phyloP scores from a whole-genome alignment of 768 basidiomycete species.

The Pulveroboletus sp. region DNA sequence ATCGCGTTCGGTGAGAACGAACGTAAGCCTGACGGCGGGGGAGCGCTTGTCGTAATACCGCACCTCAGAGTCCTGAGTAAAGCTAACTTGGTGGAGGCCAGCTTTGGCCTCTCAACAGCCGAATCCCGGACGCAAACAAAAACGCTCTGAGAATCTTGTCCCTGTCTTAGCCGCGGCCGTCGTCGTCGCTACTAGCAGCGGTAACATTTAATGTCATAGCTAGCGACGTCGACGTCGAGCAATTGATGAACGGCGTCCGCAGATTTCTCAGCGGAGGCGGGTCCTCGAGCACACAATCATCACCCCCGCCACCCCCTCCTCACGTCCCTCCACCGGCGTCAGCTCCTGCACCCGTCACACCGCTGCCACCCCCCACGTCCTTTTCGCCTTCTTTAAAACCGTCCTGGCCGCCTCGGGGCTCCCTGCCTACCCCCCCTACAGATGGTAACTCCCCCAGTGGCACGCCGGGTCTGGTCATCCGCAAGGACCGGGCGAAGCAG shows the following conservation, averaged over 20 bases:
- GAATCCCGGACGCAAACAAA: not conserved
- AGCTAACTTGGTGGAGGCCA: too few species aligned
- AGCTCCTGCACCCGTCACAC: slow-evolving; percentile 16
- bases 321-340: not conserved
- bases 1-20: slow-evolving; percentile 17
- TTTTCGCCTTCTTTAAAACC: slow-evolving; percentile 26
- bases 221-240: slow-evolving; percentile 17
- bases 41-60: not conserved
- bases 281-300: slow-evolving; percentile 29
- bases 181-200: slow-evolving; percentile 1
- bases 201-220: slow-evolving; percentile 20
- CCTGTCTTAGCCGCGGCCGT: not conserved
- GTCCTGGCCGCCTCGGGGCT: slow-evolving; percentile 43
- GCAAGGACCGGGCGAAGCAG: slow-evolving; percentile 45
- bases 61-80: not conserved
- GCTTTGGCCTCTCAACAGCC: not conserved
- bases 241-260: slow-evolving; percentile 66
- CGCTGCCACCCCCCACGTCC: slow-evolving; percentile 25
- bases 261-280: slow-evolving; percentile 51
- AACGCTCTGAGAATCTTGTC: not conserved
- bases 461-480: slow-evolving; percentile 40
- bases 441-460: slow-evolving; percentile 18
- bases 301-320: slow-evolving; percentile 20
- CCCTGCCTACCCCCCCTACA: slow-evolving; percentile 30
- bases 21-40: slow-evolving; percentile 10